Conservation (phyloP, 257 asterid species). For the Solanum pimpinellifolium region DNA sequence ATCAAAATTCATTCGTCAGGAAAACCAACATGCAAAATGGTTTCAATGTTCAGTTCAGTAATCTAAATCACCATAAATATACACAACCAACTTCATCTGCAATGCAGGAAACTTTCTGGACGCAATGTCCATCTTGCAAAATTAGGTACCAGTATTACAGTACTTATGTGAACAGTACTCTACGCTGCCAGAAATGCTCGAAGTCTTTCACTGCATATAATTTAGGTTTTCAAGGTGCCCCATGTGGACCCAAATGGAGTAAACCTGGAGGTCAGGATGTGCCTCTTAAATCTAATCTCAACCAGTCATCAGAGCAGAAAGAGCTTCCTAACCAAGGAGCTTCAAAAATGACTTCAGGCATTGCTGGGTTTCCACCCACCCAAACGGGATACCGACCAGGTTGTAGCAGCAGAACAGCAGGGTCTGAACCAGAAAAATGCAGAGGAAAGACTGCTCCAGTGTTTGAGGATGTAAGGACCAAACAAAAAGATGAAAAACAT, state of each 20-base stretch:
- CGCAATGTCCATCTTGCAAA: constrained; percentile 55
- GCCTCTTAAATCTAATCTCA: constrained; percentile 12
- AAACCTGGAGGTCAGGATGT: constrained; percentile 15
- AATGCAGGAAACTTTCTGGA: constrained; percentile 31
- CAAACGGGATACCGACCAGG: constrained; percentile 12
- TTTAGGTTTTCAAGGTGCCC: constrained; percentile 24
- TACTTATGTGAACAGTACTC: constrained; percentile 8
- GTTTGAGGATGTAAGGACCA: constrained; percentile 13
- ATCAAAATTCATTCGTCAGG: constrained; percentile 17
- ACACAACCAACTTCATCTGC: constrained; percentile 16
- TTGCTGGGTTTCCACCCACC: constrained; percentile 18
- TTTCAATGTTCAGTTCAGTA: constrained; percentile 11
- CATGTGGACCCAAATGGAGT: constrained; percentile 9
- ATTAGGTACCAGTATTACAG: constrained; percentile 26
- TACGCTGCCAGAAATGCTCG: constrained; percentile 42
- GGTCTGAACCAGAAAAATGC: constrained; percentile 14
- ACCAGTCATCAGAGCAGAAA: constrained; percentile 14
- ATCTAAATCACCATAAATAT: constrained; percentile 24
- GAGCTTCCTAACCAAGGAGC: constrained; percentile 12
- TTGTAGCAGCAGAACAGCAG: constrained; percentile 13
- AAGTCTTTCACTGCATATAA: constrained; percentile 29
- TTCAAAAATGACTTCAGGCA: constrained; percentile 5
- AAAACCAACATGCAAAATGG: constrained; percentile 23
- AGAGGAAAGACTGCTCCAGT: constrained; percentile 17
- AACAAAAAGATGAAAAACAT: constrained; percentile 1